Base-by-base conservation (phyloP, 1,284 basidiomycete species). In the Leccinum subrobustum region DNA sequence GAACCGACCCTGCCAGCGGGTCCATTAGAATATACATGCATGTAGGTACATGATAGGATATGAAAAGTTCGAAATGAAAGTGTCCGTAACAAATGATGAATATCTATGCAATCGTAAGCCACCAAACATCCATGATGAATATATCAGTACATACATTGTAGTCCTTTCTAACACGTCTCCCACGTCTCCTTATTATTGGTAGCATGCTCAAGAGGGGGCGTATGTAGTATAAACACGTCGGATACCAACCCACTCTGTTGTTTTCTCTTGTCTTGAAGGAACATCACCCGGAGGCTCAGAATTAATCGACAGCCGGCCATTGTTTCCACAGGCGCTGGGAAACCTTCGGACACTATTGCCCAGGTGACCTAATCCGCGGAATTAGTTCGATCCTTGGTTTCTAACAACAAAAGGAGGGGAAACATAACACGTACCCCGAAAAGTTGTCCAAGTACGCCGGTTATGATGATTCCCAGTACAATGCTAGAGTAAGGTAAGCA, bases 291-390 rank as follows among this genome's bases (percentile, higher is more conserved):
- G 12, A 63, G 62, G 31, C 18, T 42, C 4, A 63, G 51, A 31
- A 63, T 63, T 11, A 64, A 29, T 27, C 58, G 58, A 57, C 57
- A 64, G 14, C 62, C 58, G 6, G 60, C 42, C 31, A 63, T 29
- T 2, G 29, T 25, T 16, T 37, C 44, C 39, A 63, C 25, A 5
- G 44, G 12, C 7, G 3, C 55, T 7, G 55, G 55, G 33, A 20
- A 62, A 0, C 37, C 55, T 39, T 54, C 25, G n/a, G 25, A 42
- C 8, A 63, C 9, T 4, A 31, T 7, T 16, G 25, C 25, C 53
- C 53, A 23, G 6, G 12, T 12, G 7, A 54, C 33, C 53, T 54
- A 33, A 6, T 33, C n/a, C 31, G 25, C n/a, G 53, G n/a, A 16
- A 37, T 37, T 37, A 37, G 20, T 20, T 11, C 33, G 52, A 29